A percentile compares a stretch with the other conserved stretches of the same genome.
Evolutionary conservation across 208 protist species (phyloP).

Genomic region (Willaertia magna): DNA sequence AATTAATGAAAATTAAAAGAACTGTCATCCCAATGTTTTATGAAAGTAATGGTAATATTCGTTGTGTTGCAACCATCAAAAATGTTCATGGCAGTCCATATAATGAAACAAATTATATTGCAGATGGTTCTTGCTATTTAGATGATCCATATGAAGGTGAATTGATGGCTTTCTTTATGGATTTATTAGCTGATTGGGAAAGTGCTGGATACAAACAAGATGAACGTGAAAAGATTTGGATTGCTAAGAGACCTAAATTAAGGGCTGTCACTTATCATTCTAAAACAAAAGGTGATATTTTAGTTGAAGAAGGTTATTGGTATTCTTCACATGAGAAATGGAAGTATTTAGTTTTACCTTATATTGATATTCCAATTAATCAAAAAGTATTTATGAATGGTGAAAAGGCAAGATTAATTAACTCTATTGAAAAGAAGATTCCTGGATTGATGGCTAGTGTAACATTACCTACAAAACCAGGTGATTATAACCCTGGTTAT

Average conservation of each 20-base stretch:
- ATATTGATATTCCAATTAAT: conserved; percentile 27
- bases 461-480: not conserved
- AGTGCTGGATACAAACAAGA: not conserved
- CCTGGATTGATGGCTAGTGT: conserved; percentile 26
- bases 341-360: conserved; percentile 38
- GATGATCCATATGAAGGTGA: conserved; percentile 40
- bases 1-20: conserved; percentile 10
- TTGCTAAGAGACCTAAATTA: conserved; percentile 25
- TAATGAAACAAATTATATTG: conserved; percentile 11
- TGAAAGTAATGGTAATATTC: conserved; percentile 12
- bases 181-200: conserved; percentile 20
- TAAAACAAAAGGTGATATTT: conserved; percentile 15
- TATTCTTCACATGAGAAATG: conserved; percentile 35
- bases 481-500: not conserved
- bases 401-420: conserved; percentile 26
- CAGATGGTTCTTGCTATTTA: conserved; percentile 20
- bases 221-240: conserved; percentile 31
- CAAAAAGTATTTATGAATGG: conserved; percentile 32
- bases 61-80: conserved; percentile 22
- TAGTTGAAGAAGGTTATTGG: conserved; percentile 35
- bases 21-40: conserved; percentile 31
- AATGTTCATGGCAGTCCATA: conserved; percentile 21
- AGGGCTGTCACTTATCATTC: conserved; percentile 14
- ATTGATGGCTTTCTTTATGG: conserved; percentile 30
- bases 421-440: conserved; percentile 20